A percentile compares a stretch with the other conserved stretches of the same genome.
Conservation (phyloP, 176 grass and related monocot genomes). For the Microstegium vimineum region DNA sequence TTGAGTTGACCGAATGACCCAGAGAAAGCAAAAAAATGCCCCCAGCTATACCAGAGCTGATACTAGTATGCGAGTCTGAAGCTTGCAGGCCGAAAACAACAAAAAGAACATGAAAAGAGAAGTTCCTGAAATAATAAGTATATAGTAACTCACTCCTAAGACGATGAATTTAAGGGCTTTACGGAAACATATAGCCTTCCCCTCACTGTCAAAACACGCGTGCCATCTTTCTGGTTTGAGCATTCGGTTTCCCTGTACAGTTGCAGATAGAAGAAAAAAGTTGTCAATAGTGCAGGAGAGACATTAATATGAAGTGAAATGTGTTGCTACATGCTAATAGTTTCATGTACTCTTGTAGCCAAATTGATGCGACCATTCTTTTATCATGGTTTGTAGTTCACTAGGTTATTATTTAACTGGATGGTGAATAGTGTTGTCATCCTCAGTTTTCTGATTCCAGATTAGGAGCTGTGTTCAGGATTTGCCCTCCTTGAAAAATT, state of each 20-base stretch:
- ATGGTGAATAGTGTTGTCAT: not conserved
- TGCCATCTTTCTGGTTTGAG: conserved; percentile 96
- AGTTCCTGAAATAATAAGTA: not conserved
- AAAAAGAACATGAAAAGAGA: not conserved
- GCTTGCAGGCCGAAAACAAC: not conserved
- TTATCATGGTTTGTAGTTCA: not conserved
- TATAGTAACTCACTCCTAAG: conserved; percentile 66
- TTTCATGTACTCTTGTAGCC: conserved; percentile 2
- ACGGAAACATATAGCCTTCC: conserved; percentile 68
- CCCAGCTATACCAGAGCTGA: not conserved
- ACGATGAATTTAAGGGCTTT: conserved; percentile 95
- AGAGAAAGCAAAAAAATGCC: not conserved
- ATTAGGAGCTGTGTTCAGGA: not conserved
- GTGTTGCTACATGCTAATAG: not conserved
- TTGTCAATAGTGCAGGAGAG: not conserved
- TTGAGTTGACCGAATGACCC: not conserved
- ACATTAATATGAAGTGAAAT: not conserved
- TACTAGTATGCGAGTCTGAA: not conserved
- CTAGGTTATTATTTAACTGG: not conserved
- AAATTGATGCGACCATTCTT: not conserved
- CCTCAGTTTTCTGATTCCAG: not conserved
- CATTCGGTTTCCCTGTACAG: conserved; percentile 68
- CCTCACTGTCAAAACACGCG: conserved; percentile 62
- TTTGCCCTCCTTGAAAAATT: not conserved
- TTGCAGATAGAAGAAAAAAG: not conserved